Conservation (phyloP, 2,329 filamentous ascomycete species). For the Chrysoporthe austroafricana region DNA sequence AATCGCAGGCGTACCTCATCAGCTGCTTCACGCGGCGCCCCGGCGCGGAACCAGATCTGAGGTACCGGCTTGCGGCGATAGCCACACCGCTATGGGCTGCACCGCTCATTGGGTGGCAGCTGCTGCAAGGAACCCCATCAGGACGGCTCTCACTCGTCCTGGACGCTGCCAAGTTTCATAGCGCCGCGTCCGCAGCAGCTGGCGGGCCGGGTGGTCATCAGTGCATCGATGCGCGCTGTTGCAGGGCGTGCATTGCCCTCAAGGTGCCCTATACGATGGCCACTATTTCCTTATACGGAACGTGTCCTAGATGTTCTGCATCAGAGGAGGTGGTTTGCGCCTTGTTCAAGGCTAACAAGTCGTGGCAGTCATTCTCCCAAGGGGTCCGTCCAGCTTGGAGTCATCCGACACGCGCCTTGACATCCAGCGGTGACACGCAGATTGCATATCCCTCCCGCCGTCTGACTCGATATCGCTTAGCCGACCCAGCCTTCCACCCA, state of each 20-base stretch:
- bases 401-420: background rate
- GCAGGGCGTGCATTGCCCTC: too few species aligned
- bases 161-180: background rate
- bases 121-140: background rate
- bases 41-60: background rate
- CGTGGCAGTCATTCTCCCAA: background rate
- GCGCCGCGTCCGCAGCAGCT: background rate
- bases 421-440: background rate
- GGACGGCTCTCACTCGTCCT: background rate
- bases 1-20: conserved; percentile 3
- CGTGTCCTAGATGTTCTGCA: too few species aligned
- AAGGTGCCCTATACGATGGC: too few species aligned
- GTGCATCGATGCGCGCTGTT: too few species aligned
- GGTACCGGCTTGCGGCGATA: background rate
- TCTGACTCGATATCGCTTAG: conserved; percentile 9
- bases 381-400: too few species aligned
- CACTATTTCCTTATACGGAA: too few species aligned
- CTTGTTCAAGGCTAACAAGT: too few species aligned
- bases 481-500: background rate
- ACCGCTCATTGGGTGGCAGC: background rate
- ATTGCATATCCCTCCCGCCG: background rate
- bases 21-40: background rate
- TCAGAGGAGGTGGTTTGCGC: too few species aligned
- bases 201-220: background rate
- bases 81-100: conserved; percentile 5